phyloP scores from a whole-genome alignment of 2,329 filamentous ascomycete genomes.

The Paecilomyces variotii region DNA sequence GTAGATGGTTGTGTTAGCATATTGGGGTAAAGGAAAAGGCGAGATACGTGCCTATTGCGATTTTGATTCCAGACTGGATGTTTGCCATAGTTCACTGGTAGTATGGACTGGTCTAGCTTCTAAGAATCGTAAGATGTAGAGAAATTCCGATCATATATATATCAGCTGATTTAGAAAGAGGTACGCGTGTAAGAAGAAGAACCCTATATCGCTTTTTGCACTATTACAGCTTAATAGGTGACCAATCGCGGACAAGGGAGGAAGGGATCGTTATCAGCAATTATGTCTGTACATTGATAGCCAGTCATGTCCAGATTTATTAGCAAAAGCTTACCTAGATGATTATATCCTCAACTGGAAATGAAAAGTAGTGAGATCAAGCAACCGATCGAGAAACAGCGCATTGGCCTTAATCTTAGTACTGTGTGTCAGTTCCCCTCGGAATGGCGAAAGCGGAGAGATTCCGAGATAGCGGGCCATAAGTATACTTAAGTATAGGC shows the following conservation, averaged over 20 bases:
- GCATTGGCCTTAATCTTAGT: background rate
- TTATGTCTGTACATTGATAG: background rate
- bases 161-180: background rate
- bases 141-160: background rate
- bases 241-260: background rate
- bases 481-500: background rate
- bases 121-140: background rate
- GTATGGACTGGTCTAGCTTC: background rate
- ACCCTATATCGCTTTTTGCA: background rate
- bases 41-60: constrained; percentile 4
- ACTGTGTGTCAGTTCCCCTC: background rate
- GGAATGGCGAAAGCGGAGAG: background rate
- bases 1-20: background rate
- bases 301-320: background rate
- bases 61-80: background rate
- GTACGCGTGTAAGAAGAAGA: background rate
- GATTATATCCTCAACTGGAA: background rate
- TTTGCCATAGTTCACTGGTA: background rate
- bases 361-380: background rate
- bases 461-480: background rate
- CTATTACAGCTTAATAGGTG: background rate
- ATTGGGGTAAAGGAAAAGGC: background rate
- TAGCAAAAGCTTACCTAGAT: background rate
- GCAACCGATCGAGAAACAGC: background rate
- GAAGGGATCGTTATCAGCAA: background rate